These are phyloP conservation scores for Golubevia sp. DNA, from an alignment of 1,284 basidiomycete species.

Conservation along the genomic window DNA sequence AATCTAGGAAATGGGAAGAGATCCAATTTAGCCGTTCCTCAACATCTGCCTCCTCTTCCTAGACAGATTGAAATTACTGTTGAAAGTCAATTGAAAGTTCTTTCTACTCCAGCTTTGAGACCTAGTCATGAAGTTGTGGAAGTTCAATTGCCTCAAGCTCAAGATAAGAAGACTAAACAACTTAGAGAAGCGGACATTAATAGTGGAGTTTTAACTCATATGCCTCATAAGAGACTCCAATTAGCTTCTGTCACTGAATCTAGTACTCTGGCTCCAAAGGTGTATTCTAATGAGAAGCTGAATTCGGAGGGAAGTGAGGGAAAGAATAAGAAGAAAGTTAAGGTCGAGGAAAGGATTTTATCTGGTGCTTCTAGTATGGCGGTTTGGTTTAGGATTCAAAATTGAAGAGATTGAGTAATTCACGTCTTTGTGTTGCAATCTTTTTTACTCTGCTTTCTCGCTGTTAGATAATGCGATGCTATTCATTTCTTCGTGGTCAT, in stretches of 20 bases:
- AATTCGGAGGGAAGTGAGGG: conserved; percentile 2
- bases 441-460: no score
- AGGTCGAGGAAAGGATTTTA: conserved; percentile 37
- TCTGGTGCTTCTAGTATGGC: conserved; percentile 39
- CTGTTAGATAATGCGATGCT: no score
- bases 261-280: conserved; percentile 20
- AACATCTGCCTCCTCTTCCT: conserved; percentile 66
- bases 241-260: conserved; percentile 31
- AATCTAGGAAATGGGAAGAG: conserved; percentile 77
- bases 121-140: conserved; percentile 1
- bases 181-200: conserved; percentile 40
- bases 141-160: conserved; percentile 8
- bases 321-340: conserved; percentile 22
- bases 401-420: no score
- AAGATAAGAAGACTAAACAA: conserved; percentile 3
- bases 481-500: no score
- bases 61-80: conserved; percentile 18
- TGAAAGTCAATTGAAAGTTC: conserved; percentile 9
- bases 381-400: conserved; percentile 51
- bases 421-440: no score
- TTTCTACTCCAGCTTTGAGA: background rate
- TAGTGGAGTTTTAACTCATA: conserved; percentile 42
- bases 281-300: background rate
- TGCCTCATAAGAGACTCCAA: conserved; percentile 51
- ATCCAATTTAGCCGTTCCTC: conserved; percentile 74